Base-by-base conservation (phyloP, 1,139 yeast species). In the Lodderomyces orthopsilosis region DNA sequence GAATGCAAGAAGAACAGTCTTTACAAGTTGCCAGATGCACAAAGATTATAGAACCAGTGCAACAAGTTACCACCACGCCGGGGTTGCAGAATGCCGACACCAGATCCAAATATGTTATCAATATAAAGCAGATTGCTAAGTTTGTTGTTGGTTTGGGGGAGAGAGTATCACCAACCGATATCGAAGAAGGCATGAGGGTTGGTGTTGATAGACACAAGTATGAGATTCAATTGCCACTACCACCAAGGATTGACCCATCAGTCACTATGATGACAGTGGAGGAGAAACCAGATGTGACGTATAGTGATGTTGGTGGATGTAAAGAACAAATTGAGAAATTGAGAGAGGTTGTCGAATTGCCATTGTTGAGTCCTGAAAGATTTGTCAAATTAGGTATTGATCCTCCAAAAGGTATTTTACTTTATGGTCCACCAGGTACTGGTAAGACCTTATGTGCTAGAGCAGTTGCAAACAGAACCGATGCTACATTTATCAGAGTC, bases 211-310 rank as follows among this genome's bases (percentile, higher is more conserved):
- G 98, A 66, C 90, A 88, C 59, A 93, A 93, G 66, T 93, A 94
- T 68, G 96, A 91, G 65, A 93, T 93, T 61, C 96, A 90, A 74
- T 77, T 93, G 57, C 98, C 99, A 21, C 75, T 94, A 53, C 98
- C 98, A 18, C 98, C 99, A 42, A 77, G 96, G 61, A 93, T 93
- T 61, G 98, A 93, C 65, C 98, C 98, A 9, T 81, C 91, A 14
- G 98, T 93, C 43, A 93, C 98, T n/a, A 93, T 93, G 98, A 93
- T 93, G 98, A 91, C 98, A 1, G 98, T 93, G 42, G 98, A 93
- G 65, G 98, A 93, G 64, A 93, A 93, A 66, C 98, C 98, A 14
- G 94, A 85, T 66, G 93, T 85, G 30, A 85, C 94, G 10, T 85
- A 85, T 61, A 79, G 86, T 51, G 98, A 93, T 64, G 93, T 93